A percentile compares a stretch with the other conserved stretches of the same genome.
phyloP scores from a whole-genome alignment of 768 basidiomycete species.

The Piloderma croceum region DNA sequence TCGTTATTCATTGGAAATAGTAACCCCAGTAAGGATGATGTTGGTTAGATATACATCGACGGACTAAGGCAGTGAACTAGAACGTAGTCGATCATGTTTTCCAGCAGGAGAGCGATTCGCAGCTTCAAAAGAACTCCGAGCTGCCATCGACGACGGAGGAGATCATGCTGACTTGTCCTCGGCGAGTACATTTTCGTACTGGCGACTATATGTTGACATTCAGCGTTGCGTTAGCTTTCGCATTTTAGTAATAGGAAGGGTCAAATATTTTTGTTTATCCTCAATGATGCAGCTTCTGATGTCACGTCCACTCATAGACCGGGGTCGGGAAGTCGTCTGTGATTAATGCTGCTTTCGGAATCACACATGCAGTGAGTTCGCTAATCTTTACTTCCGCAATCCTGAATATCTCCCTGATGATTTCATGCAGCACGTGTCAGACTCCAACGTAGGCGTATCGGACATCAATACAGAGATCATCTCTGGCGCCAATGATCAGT shows the following conservation, averaged over 20 bases:
- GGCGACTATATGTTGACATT: neutral
- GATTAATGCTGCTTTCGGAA: conserved; percentile 9
- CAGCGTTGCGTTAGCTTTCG: conserved; percentile 1
- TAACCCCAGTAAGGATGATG: no score
- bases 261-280: neutral
- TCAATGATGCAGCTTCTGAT: neutral
- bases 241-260: neutral
- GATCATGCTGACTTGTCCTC: no score
- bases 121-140: no score
- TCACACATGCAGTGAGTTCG: conserved; percentile 1
- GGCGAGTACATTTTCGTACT: no score
- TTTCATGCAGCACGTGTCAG: neutral
- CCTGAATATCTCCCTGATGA: neutral
- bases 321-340: conserved; percentile 13
- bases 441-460: neutral
- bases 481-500: conserved; percentile 4
- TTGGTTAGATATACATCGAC: no score
- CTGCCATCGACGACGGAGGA: no score
- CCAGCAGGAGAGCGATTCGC: no score
- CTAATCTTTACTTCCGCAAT: neutral
- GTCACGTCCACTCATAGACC: conserved; percentile 1
- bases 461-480: conserved; percentile 9
- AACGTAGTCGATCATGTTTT: no score
- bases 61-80: no score
- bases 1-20: no score